Conservation (phyloP, 1,284 basidiomycete genomes). For the Malassezia equina region DNA sequence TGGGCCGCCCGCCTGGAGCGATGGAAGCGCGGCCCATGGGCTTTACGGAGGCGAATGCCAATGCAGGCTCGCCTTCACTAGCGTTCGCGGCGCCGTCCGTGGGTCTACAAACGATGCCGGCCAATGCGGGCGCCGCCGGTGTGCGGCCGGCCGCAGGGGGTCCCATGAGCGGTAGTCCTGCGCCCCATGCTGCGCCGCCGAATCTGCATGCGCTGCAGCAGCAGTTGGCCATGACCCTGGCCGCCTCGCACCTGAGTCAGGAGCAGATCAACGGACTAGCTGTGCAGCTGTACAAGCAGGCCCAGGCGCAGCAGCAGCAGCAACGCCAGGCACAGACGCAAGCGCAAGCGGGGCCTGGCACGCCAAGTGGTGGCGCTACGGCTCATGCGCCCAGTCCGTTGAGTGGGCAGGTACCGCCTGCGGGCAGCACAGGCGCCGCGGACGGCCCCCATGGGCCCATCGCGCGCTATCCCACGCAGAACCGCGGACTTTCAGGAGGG, state of each 20-base stretch:
- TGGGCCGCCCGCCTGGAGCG: not conserved
- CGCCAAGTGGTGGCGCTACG: not conserved
- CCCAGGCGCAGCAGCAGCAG: constrained; percentile 22
- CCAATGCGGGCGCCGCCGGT: not conserved
- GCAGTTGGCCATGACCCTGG: constrained; percentile 31
- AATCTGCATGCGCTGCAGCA: constrained; percentile 37
- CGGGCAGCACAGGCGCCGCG: not conserved
- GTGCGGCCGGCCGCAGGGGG: not conserved
- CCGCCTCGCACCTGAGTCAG: constrained; percentile 26
- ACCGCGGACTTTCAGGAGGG: not conserved
- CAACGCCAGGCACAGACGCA: not conserved
- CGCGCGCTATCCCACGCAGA: not conserved
- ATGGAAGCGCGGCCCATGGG: not conserved
- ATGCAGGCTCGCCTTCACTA: not conserved
- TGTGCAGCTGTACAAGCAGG: constrained; percentile 36
- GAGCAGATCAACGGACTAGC: constrained; percentile 39
- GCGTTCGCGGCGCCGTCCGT: not conserved
- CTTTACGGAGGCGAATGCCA: not conserved
- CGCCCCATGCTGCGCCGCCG: constrained; percentile 20
- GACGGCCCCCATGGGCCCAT: too few species aligned
- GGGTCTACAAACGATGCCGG: not conserved
- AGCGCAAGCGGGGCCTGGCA: not conserved
- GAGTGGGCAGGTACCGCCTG: not conserved
- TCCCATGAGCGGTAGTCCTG: not conserved
- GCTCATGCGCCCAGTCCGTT: not conserved